Base-by-base conservation (phyloP, 441 rosid species). In the Breynia disticha region DNA sequence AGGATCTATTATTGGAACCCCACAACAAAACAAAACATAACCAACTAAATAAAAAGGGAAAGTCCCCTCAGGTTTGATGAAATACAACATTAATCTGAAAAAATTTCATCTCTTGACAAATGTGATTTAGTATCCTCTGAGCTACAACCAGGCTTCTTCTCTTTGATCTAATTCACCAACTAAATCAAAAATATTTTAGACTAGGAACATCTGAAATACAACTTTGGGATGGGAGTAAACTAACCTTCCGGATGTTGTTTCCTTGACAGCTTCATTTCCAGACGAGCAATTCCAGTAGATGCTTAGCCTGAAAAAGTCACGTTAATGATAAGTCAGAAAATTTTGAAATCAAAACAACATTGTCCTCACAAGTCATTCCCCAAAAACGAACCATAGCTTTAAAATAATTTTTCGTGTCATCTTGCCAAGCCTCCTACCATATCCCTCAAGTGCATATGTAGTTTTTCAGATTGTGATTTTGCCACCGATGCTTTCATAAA, bases 371-470 rank as follows among this genome's bases (percentile, higher is more conserved):
- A 24, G 4, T 2, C 3, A 24, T 24, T 24, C 3, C 43, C 32
- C 7, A 24, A 56, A 20, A 35, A 49, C 71, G 72, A 51, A 93
- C 97, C 95, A 88, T 93, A 6, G 97, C 85, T 66, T 84, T 89
- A 58, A 86, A 93, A 70, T 86, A 95, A 65, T 67, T 84, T 81
- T 79, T 93, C 28, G 86, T 74, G 66, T 78, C 75, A 65, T 80
- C 83, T 76, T 84, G 90, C 98, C 95, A 93, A 72, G 66, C 97
- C 93, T 71, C 81, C 87, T 43, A 93, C 93, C 72, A 89, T 66
- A 66, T 77, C 77, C 55, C 72, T 70, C 66, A 89, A 72, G 71
- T 86, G 86, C 55, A 71, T 71, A 58, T 84, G 88, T 72, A 93
- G 74, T 38, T 79, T 82, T 66, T 93, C 95, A 58, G 79, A 67